A percentile compares a stretch with the other conserved stretches of the same genome.
These are phyloP conservation scores for Ogataea hybrid DNA, from an alignment of 1,139 yeast genomes.

Conservation along the genomic window DNA sequence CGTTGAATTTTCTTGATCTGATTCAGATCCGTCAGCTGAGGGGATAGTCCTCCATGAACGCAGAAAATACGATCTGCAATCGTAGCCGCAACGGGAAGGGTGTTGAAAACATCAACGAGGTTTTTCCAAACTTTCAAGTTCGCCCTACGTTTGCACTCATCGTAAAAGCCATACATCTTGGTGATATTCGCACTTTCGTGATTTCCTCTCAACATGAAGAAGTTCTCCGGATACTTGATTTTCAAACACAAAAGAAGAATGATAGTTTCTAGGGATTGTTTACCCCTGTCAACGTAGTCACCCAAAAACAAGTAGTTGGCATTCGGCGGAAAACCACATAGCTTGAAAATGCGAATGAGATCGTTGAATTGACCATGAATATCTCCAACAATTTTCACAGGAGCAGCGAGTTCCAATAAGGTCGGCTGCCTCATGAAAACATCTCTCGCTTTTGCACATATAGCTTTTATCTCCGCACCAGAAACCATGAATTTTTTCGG, in stretches of 20 bases:
- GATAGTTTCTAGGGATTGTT: conserved; percentile 79
- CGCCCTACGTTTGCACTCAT: conserved; percentile 79
- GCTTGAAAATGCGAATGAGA: conserved; percentile 70
- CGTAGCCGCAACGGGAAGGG: conserved; percentile 83
- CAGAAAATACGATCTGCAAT: conserved; percentile 83
- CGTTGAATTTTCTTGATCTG: too few species aligned
- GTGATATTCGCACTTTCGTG: conserved; percentile 85
- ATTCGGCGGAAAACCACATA: conserved; percentile 79
- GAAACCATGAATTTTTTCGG: too few species aligned
- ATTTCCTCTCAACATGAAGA: conserved; percentile 80
- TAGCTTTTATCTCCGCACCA: too few species aligned
- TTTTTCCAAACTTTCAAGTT: conserved; percentile 69
- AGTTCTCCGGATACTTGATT: conserved; percentile 79
- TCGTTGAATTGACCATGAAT: too few species aligned
- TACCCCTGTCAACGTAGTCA: conserved; percentile 85
- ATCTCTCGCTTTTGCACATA: too few species aligned
- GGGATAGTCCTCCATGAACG: conserved; percentile 89
- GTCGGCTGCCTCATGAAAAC: too few species aligned
- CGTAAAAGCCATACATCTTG: conserved; percentile 83
- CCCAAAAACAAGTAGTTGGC: conserved; percentile 79
- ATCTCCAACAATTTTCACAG: too few species aligned
- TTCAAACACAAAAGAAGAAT: conserved; percentile 69
- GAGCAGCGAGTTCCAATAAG: too few species aligned
- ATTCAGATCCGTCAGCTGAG: conserved; percentile 60
- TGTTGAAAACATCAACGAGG: conserved; percentile 80